Percentiles rank a stretch among this genome's conserved stretches.
phyloP scores from a whole-genome alignment of 345 rosid genomes.

The Pseudoturritis turrita region DNA sequence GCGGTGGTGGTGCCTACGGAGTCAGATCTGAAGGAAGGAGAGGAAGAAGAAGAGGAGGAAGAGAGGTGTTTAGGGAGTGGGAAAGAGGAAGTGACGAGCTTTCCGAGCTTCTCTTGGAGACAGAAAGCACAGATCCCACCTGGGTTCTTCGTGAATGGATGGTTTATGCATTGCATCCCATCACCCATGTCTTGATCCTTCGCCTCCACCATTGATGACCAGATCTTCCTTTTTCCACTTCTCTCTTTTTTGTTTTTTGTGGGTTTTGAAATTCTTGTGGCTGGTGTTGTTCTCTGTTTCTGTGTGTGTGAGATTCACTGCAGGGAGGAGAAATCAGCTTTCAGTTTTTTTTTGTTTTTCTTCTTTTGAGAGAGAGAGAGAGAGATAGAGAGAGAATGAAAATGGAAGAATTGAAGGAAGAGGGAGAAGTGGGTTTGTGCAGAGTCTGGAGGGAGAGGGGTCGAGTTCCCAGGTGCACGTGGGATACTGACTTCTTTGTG shows the following conservation, averaged over 20 bases:
- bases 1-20: constrained; percentile 11
- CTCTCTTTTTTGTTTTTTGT: background rate
- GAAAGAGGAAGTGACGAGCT: constrained; percentile 86
- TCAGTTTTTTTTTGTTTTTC: constrained; percentile 8
- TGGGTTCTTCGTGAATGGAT: constrained; percentile 72
- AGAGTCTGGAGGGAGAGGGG: constrained; percentile 27
- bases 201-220: constrained; percentile 35
- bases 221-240: background rate
- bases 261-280: background rate
- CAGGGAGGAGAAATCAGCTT: background rate
- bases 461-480: constrained; percentile 63
- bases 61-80: constrained; percentile 56
- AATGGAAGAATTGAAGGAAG: constrained; percentile 8
- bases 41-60: constrained; percentile 46
- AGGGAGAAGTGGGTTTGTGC: constrained; percentile 23
- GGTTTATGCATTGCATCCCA: constrained; percentile 76
- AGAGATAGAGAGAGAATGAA: constrained; percentile 28
- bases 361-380: constrained; percentile 23
- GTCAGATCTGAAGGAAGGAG: constrained; percentile 92
- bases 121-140: constrained; percentile 99
- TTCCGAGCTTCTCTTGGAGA: constrained; percentile 95
- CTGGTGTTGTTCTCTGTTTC: background rate
- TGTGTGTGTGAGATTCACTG: background rate
- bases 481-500: constrained; percentile 46
- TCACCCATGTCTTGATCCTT: constrained; percentile 66